phyloP scores from a whole-genome alignment of 345 rosid genomes.

The Bruguiera gymnorhiza region DNA sequence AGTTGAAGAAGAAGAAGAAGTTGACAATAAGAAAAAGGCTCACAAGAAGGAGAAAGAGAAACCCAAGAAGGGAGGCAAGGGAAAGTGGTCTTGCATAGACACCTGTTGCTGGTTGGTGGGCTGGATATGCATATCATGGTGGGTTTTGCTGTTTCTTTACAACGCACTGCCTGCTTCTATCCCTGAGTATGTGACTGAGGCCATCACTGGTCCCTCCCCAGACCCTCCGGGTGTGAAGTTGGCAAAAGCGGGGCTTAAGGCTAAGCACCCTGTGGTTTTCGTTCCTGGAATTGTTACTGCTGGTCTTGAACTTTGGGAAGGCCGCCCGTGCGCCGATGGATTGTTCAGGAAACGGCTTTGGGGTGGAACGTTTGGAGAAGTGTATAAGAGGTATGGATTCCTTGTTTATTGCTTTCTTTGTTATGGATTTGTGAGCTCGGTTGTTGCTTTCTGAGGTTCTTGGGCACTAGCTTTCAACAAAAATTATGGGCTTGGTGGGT shows the following conservation, averaged over 20 bases:
- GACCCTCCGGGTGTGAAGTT: slow-evolving; percentile 90
- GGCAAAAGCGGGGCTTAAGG: slow-evolving; percentile 74
- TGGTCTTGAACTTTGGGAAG: slow-evolving; percentile 97
- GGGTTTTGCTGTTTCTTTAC: slow-evolving; percentile 78
- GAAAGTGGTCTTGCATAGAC: slow-evolving; percentile 81
- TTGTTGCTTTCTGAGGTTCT: neutral
- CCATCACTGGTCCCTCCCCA: slow-evolving; percentile 86
- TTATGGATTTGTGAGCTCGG: neutral
- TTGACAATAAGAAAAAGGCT: neutral
- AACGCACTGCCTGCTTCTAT: slow-evolving; percentile 86
- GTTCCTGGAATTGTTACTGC: slow-evolving; percentile 95
- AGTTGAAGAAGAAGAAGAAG: slow-evolving; percentile 2
- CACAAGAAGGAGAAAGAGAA: neutral
- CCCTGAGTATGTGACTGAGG: slow-evolving; percentile 85
- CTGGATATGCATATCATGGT: slow-evolving; percentile 76
- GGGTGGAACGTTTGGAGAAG: slow-evolving; percentile 99
- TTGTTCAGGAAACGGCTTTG: slow-evolving; percentile 89
- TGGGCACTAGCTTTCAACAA: too few relatives aligned
- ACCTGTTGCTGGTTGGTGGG: slow-evolving; percentile 89
- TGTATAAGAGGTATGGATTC: slow-evolving; percentile 67
- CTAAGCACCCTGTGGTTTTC: slow-evolving; percentile 84
- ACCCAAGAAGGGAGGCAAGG: neutral
- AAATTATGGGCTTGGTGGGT: too few relatives aligned
- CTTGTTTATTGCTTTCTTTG: slow-evolving; percentile 1
- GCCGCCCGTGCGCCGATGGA: slow-evolving; percentile 81